phyloP scores from a whole-genome alignment of 305 asterid species.

The Coffea humblotiana region DNA sequence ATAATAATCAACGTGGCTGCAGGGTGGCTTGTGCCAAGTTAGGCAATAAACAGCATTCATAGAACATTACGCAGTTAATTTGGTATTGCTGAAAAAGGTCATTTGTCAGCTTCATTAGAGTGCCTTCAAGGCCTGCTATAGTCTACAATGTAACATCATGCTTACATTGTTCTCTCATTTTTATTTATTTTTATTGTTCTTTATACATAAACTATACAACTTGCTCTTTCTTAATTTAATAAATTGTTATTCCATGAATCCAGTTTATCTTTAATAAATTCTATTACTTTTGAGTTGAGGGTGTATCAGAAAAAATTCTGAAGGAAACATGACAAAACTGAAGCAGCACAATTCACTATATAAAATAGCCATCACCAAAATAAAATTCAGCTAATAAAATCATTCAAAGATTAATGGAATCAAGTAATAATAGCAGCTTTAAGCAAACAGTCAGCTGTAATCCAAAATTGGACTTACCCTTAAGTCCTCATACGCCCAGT shows the following conservation, averaged over 20 bases:
- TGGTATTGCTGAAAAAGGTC: neutral
- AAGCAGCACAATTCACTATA: too few relatives aligned
- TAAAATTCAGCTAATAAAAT: neutral
- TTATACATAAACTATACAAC: too few relatives aligned
- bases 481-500: conserved; percentile 88
- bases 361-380: neutral
- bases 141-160: neutral
- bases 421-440: neutral
- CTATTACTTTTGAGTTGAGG: too few relatives aligned
- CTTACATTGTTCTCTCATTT: neutral
- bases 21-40: neutral
- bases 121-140: neutral
- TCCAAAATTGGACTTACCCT: conserved; percentile 45
- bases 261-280: too few relatives aligned
- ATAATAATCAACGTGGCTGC: neutral
- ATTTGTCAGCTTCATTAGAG: neutral
- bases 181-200: too few relatives aligned
- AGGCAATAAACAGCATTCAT: neutral
- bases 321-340: too few relatives aligned
- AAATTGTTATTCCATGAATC: too few relatives aligned
- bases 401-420: neutral
- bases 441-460: neutral
- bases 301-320: too few relatives aligned
- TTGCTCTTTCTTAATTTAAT: too few relatives aligned
- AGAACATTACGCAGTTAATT: neutral